A percentile compares a stretch with the other conserved stretches of the same genome.
Evolutionary conservation across 331 rosid genomes (phyloP).

Genomic region (Erythrophleum ivorense): DNA sequence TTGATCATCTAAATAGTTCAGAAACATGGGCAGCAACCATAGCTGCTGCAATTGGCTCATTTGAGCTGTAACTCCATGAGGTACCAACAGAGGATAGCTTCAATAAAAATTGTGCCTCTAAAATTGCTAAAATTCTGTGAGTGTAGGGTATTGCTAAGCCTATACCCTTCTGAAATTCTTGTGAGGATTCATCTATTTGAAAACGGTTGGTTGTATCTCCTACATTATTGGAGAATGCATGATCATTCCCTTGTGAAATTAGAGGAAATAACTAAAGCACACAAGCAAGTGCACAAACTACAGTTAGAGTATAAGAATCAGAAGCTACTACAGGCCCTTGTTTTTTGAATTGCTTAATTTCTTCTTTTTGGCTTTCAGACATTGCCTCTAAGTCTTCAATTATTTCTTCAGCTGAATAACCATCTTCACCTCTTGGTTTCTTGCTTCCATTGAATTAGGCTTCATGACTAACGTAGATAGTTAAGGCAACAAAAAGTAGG

Average conservation of each 20-base stretch:
- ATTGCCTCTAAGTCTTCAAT: constrained; percentile 60
- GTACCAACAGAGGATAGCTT: constrained; percentile 96
- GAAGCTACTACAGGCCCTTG: constrained; percentile 94
- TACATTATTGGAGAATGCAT: constrained; percentile 49
- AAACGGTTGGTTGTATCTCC: constrained; percentile 57
- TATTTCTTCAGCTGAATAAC: constrained; percentile 48
- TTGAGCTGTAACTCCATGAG: too few relatives aligned
- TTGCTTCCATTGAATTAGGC: constrained; percentile 66
- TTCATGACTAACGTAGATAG: constrained; percentile 88
- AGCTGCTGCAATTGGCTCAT: constrained; percentile 97
- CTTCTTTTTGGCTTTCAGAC: constrained; percentile 60
- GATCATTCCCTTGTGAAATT: constrained; percentile 62
- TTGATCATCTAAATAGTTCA: too few relatives aligned
- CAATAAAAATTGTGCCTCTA: constrained; percentile 86
- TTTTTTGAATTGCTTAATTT: constrained; percentile 60
- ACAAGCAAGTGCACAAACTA: constrained; percentile 94
- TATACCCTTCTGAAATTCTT: constrained; percentile 61
- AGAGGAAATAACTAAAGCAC: constrained; percentile 92
- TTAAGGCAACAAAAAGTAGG: constrained; percentile 76
- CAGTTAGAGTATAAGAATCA: constrained; percentile 92
- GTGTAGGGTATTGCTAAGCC: constrained; percentile 85
- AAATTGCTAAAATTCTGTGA: constrained; percentile 80
- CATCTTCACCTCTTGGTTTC: constrained; percentile 27
- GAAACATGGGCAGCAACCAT: constrained; percentile 93
- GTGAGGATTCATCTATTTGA: constrained; percentile 66